Evolutionary conservation across 805 yeast genomes (phyloP), one percentile per base, ranked within the genome.

Genomic region (Saccharomycopsis sp.): DNA sequence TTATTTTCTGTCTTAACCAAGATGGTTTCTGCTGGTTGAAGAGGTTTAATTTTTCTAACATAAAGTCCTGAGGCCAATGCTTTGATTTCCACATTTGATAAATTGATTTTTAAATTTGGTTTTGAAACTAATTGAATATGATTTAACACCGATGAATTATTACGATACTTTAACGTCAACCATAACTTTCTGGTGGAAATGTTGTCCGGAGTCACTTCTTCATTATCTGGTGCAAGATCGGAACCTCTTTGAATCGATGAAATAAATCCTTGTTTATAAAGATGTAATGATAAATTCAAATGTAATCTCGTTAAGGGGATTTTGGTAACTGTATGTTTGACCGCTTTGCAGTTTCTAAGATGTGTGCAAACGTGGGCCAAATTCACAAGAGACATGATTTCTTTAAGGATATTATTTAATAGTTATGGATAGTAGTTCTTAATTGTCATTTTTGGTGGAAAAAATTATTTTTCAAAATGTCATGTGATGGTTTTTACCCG

Each of bases 231-330:
- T 1, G 96, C 95, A 8, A 70, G 57, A 2, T 74, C 65, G 6
- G 89, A 81, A 2, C 98, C 98, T 53, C 84, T 74, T 54, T 84
- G 94, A 39, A 92, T 70, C 2, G 87, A 73, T 1, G 87, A 72
- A 33, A 92, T 65, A 57, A 89, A 86, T 0, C 98, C 98, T 61
- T 88, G 94, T 49, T 80, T 82, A 64, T 89, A 85, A 29, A 92
- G 71, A 27, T 87, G 89, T 39, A 83, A 64, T 12, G 94, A 85
- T 36, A 92, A 71, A 53, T 82, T 86, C 41, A 92, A 67, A 58
- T 89, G 94, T 51, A 86, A 65, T 51, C 80, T 77, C 12, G 88
- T 74, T 64, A 79, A 82, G 20, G 95, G 96, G 15, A 92, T 71
- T 15, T 86, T 72, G 0, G 96, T 85, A 44, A 79, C 58, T 9